These are phyloP conservation scores for Hippophae tibetana DNA, from an alignment of 306 rosid species.

Conservation along the genomic window DNA sequence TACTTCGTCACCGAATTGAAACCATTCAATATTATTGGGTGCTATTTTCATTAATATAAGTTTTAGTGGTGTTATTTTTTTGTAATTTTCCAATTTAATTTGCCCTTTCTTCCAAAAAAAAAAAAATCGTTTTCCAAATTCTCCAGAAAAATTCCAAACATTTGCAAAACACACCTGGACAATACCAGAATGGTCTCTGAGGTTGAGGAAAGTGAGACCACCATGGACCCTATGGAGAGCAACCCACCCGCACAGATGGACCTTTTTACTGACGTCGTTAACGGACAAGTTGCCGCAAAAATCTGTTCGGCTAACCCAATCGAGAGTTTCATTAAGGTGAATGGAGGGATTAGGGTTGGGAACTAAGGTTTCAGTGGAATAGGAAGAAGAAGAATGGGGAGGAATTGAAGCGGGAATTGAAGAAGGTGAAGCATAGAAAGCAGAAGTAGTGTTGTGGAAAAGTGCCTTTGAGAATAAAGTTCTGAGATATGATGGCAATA, in stretches of 20 bases:
- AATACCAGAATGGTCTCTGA: slow-evolving; percentile 72
- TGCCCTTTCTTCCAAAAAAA: too few relatives aligned
- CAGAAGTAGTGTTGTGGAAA: slow-evolving; percentile 4
- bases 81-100: too few relatives aligned
- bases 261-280: slow-evolving; percentile 54
- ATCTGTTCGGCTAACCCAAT: slow-evolving; percentile 60
- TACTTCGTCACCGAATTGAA: too few relatives aligned
- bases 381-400: slow-evolving; percentile 6
- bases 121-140: too few relatives aligned
- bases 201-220: slow-evolving; percentile 75
- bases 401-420: slow-evolving; percentile 14
- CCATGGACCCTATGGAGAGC: slow-evolving; percentile 89
- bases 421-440: slow-evolving; percentile 22
- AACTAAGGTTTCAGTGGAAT: slow-evolving; percentile 34
- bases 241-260: slow-evolving; percentile 87
- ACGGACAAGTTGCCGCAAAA: slow-evolving; percentile 51
- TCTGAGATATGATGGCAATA: slow-evolving; percentile 22
- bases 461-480: slow-evolving; percentile 20
- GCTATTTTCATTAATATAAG: too few relatives aligned
- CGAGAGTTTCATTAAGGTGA: slow-evolving; percentile 36
- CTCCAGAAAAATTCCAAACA: not conserved
- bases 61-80: too few relatives aligned
- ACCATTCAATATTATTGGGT: too few relatives aligned
- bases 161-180: slow-evolving; percentile 43
- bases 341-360: slow-evolving; percentile 24